Base-by-base conservation (phyloP, 2,329 filamentous ascomycete genomes). In the Alternaria hordeiaustralica region DNA sequence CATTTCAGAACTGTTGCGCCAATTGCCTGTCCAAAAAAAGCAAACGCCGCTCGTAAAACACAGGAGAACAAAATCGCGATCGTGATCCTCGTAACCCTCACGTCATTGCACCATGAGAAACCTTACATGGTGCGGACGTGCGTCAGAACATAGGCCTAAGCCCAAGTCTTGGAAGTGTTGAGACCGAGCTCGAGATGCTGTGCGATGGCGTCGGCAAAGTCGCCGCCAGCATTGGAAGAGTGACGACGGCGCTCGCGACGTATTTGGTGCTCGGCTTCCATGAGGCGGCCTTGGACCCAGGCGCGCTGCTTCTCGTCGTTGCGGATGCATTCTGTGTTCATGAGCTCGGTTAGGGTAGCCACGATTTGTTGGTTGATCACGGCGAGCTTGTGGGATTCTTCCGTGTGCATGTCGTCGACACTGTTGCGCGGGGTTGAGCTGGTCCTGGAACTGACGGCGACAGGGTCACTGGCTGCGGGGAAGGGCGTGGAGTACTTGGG, bases 291-390 rank as follows among this genome's bases (percentile, higher is more conserved):
- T 68, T 87, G 85, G 12, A 87, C 82, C 84, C 84, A 87, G 15
- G 76, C 75, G 44, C 85, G 79, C 62, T 78, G 77, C 63, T 80
- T 80, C 1, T 77, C 72, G 72, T 87, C 84, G 10, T 77, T 71
- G 44, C 80, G 81, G 4, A 86, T 85, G 44, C 80, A 81, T 15
- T 85, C 83, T 50, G 84, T 86, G 66, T 87, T 87, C 58, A 87
- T 75, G 2, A 87, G 77, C 61, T 86, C 84, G 11, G 85, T 87
- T 51, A 87, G 79, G 10, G 84, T 86, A 20, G 79, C 80, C 68
- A 87, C 87, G 75, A 87, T 86, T 66, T 85, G 82, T 55, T 84
- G 79, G 66, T 85, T 86, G 73, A 86, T 80, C 45, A 84, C 76
- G 62, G 79, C 81, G n/a, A 86, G 74, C 64, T 81, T 82, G 73